These are phyloP conservation scores for Russula dissimulans DNA, from an alignment of 768 basidiomycete species.

Conservation along the genomic window DNA sequence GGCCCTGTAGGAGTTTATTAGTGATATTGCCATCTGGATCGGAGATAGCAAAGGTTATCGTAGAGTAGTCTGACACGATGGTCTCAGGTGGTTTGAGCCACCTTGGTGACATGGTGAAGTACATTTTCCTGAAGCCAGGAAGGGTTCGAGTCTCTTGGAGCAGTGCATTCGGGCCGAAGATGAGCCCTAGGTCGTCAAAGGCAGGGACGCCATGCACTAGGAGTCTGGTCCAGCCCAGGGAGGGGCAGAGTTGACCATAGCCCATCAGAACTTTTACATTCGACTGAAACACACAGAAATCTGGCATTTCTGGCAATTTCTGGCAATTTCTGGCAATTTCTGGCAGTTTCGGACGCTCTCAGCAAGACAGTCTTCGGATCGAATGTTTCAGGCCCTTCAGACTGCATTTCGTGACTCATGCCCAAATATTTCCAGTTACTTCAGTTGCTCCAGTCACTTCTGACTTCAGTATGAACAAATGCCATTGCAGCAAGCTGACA, in stretches of 20 bases:
- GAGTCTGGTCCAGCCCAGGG: background rate
- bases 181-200: rapidly evolving
- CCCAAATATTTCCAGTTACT: too few species aligned
- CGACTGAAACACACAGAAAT: too few species aligned
- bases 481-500: too few species aligned
- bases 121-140: rapidly evolving
- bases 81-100: background rate
- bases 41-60: background rate
- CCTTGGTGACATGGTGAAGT: background rate
- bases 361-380: too few species aligned
- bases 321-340: too few species aligned
- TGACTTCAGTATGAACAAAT: too few species aligned
- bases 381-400: too few species aligned
- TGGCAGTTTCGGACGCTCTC: too few species aligned
- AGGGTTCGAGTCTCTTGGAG: background rate
- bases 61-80: rapidly evolving
- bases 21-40: background rate
- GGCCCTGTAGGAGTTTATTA: rapidly evolving
- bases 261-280: too few species aligned
- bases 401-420: too few species aligned
- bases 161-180: background rate
- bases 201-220: background rate
- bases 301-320: too few species aligned
- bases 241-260: background rate
- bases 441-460: too few species aligned